A percentile compares a stretch with the other conserved stretches of the same genome.
These are phyloP conservation scores for Hordeum pubiflorum DNA, from an alignment of 202 grass and related monocot genomes.

Conservation along the genomic window DNA sequence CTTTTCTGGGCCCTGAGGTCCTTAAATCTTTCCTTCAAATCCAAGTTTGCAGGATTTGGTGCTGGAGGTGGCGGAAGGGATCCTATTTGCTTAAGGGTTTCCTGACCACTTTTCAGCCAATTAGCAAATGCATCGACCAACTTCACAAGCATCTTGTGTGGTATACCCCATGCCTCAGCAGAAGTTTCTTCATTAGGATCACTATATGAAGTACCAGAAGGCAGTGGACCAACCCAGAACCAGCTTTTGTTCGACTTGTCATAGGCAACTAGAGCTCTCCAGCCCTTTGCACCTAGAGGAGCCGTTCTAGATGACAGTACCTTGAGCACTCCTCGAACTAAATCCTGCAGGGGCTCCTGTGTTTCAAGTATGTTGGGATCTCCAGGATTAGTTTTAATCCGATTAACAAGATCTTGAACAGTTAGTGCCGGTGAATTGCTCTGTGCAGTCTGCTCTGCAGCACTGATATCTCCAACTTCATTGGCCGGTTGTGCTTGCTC, in stretches of 20 bases:
- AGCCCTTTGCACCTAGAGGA: constrained; percentile 90
- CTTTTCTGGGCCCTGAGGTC: constrained; percentile 97
- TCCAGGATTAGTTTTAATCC: constrained; percentile 72
- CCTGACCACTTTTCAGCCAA: constrained; percentile 97
- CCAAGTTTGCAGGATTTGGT: constrained; percentile 74
- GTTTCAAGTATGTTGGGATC: constrained; percentile 98
- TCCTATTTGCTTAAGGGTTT: constrained; percentile 98
- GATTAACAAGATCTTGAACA: constrained; percentile 77
- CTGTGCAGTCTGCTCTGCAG: constrained; percentile 25
- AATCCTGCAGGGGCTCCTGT: constrained; percentile 94
- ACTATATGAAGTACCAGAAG: constrained; percentile 39
- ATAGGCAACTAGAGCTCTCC: constrained; percentile 80
- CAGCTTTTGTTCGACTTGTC: constrained; percentile 90
- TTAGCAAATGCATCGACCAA: constrained; percentile 99
- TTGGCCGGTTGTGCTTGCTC: constrained; percentile 34
- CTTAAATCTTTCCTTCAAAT: constrained; percentile 97
- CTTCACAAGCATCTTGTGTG: constrained; percentile 99
- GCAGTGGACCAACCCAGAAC: constrained; percentile 67
- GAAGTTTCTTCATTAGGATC: constrained; percentile 86
- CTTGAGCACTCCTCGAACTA: constrained; percentile 85
- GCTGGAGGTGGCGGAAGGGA: constrained; percentile 75
- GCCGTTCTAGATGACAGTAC: constrained; percentile 94
- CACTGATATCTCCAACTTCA: constrained; percentile 39
- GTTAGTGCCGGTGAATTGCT: constrained; percentile 49
- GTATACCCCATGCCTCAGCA: constrained; percentile 90